A percentile compares a stretch with the other conserved stretches of the same genome.
phyloP scores from a whole-genome alignment of 768 basidiomycete genomes.

The Coprinellus micaceus region DNA sequence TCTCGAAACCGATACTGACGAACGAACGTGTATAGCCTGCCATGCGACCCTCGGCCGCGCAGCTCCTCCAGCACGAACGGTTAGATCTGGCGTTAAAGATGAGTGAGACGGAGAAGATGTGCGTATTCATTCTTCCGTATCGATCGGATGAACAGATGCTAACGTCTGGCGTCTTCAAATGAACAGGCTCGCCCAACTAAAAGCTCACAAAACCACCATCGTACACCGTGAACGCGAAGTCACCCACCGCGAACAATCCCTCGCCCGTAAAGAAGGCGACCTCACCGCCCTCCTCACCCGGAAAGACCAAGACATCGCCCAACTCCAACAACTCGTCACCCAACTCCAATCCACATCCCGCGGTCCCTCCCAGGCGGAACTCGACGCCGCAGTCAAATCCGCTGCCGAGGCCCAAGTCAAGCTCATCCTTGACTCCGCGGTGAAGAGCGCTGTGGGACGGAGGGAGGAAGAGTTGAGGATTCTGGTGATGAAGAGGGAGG shows the following conservation, averaged over 20 bases:
- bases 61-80: constrained; percentile 78
- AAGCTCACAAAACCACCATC: constrained; percentile 55
- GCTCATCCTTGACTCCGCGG: constrained; percentile 39
- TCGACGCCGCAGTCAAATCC: not conserved
- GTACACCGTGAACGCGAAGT: constrained; percentile 65
- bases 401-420: constrained; percentile 10
- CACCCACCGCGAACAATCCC: constrained; percentile 46
- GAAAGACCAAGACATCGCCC: constrained; percentile 59
- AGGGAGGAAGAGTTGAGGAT: constrained; percentile 69
- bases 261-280: constrained; percentile 55
- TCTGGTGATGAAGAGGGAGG: constrained; percentile 63
- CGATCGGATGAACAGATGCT: not conserved
- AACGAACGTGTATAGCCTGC: constrained; percentile 52
- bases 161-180: not conserved
- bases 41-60: constrained; percentile 79
- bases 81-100: constrained; percentile 69
- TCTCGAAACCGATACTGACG: too few species aligned
- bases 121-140: constrained; percentile 16
- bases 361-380: not conserved
- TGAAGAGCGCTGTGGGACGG: constrained; percentile 54
- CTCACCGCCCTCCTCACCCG: constrained; percentile 43
- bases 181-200: constrained; percentile 61
- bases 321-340: constrained; percentile 43
- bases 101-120: constrained; percentile 78
- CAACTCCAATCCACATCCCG: constrained; percentile 28